Percentiles rank a stretch among this genome's conserved stretches.
These are phyloP conservation scores for Lactifluus volemus DNA, from an alignment of 768 basidiomycete species.

Conservation along the genomic window DNA sequence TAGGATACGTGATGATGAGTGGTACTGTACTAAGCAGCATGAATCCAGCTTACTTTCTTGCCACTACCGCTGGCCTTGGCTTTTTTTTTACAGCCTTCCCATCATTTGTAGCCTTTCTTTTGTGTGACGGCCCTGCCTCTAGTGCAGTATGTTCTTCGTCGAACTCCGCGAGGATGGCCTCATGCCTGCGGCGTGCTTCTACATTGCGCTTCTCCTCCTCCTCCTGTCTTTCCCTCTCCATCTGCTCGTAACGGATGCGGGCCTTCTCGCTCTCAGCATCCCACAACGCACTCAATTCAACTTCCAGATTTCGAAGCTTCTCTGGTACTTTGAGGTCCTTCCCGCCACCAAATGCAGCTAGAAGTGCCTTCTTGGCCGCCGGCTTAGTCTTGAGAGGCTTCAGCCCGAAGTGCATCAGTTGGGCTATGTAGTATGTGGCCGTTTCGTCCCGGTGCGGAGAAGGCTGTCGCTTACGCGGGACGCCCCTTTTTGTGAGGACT, in stretches of 20 bases:
- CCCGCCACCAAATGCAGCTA: background rate
- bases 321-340: background rate
- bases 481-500: background rate
- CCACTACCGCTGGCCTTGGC: background rate
- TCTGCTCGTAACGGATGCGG: background rate
- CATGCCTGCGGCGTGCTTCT: background rate
- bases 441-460: background rate
- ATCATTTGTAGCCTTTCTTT: background rate
- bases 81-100: background rate
- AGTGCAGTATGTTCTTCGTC: background rate
- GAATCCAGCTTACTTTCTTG: background rate
- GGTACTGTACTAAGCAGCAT: background rate
- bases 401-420: background rate
- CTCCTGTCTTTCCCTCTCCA: background rate
- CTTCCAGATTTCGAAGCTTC: background rate
- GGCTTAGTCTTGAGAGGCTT: background rate
- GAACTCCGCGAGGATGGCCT: background rate
- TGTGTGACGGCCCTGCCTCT: background rate
- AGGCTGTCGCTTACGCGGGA: background rate
- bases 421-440: background rate
- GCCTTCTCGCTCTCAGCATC: background rate
- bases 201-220: background rate
- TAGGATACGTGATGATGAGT: background rate
- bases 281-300: background rate
- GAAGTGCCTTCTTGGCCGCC: background rate